Evolutionary conservation across 371 early-diverging fungal genomes (phyloP), one percentile per base, ranked within the genome.

Genomic region (Mortierella sp.): DNA sequence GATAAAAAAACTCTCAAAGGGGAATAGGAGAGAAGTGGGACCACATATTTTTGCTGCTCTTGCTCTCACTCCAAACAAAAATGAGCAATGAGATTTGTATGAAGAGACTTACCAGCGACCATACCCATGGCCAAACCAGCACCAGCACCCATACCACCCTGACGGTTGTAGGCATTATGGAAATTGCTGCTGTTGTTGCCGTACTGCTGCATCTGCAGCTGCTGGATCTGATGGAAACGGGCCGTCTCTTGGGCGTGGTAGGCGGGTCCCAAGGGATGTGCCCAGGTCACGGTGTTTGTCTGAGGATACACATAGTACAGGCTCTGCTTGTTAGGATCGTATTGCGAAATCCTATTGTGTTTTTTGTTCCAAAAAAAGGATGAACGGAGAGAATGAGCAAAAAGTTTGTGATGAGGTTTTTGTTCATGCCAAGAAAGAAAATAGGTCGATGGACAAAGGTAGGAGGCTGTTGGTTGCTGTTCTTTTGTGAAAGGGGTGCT

Each of bases 231-330:
- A 58, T 78, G 41, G 76, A 78, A 82, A 2, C 83, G 78, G 8
- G 71, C 73, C 31, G 69, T 48, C 50, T 82, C 83, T 40, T 77
- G 78, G 8, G 76, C 73, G 53, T 78, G 78, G 22, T 78, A 78
- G 2, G 55, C 61, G 3, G 71, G 70, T 3, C 76, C 83, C 16
- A 78, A 37, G 26, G 83, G 79, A 55, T 82, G 83, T 5, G 71
- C 72, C 83, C 83, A 82, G 29, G 78, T 78, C n/a, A 77, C 78
- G 14, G 61, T 65, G 9, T 58, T 61, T 4, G 82, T 78, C 64
- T 82, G 83, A 14, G 78, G 78, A 43, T 75, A 75, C 19, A 82
- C 78, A 34, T 82, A 82, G 68, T 74, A 82, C 29, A 82, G 78
- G 19, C 79, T 78, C 40, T 78, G 78, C 44, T 82, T 82, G 61